Conservation (phyloP, 352 stramenopile species). For the Globisporangium nodosum region DNA sequence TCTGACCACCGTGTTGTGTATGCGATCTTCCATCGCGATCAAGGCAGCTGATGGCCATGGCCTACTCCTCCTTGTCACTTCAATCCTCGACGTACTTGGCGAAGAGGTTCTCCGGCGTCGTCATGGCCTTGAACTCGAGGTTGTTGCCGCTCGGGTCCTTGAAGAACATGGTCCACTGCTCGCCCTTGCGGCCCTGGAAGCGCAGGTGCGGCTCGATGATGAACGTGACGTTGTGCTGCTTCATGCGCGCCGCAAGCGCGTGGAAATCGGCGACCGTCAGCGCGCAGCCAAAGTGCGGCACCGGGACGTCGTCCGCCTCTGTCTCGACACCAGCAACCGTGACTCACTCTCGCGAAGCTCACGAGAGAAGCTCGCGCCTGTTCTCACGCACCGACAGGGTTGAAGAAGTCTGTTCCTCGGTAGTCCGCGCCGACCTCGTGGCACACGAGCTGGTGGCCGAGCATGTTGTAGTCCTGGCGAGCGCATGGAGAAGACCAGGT, state of each 20-base stretch:
- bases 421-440: conserved; percentile 93
- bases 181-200: conserved; percentile 92
- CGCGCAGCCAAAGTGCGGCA: conserved; percentile 94
- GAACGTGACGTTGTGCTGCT: conserved; percentile 82
- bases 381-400: conserved; percentile 84
- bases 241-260: conserved; percentile 77
- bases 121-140: conserved; percentile 99
- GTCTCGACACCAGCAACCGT: neutral
- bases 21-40: too few relatives aligned
- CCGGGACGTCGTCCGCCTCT: conserved; percentile 96
- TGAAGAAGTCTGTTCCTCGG: conserved; percentile 91
- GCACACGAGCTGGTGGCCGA: conserved; percentile 82
- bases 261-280: conserved; percentile 93
- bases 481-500: conserved; percentile 11
- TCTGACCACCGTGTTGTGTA: neutral
- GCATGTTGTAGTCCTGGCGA: conserved; percentile 87
- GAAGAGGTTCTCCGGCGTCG: conserved; percentile 95
- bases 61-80: neutral
- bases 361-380: neutral
- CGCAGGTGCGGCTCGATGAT: conserved; percentile 95
- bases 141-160: conserved; percentile 97
- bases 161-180: conserved; percentile 99
- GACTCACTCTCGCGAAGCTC: neutral
- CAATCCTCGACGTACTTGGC: conserved; percentile 91
- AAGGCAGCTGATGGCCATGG: too few relatives aligned